phyloP scores from a whole-genome alignment of 1,284 basidiomycete species.

The Golubevia pallescens region DNA sequence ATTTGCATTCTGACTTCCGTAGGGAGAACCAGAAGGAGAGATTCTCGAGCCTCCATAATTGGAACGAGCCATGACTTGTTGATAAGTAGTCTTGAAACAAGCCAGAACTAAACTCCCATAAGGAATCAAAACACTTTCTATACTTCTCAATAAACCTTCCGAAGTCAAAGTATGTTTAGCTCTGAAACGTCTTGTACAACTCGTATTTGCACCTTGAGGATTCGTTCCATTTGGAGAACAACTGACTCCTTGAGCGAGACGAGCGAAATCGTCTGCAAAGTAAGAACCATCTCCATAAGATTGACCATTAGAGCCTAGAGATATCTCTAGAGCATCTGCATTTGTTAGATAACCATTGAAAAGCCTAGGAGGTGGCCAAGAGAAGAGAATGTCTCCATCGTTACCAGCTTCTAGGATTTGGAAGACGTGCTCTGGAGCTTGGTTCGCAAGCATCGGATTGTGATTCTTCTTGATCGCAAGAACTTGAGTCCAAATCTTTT shows the following conservation, averaged over 20 bases:
- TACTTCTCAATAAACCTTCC: conserved; percentile 71
- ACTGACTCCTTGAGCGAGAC: conserved; percentile 79
- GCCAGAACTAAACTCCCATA: conserved; percentile 75
- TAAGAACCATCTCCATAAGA: conserved; percentile 70
- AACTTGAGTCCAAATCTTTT: conserved; percentile 29
- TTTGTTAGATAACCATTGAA: conserved; percentile 16
- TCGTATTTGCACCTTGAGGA: conserved; percentile 78
- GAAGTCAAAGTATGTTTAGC: conserved; percentile 75
- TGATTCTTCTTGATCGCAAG: conserved; percentile 9
- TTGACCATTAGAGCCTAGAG: conserved; percentile 16
- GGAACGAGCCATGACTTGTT: conserved; percentile 26
- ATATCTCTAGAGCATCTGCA: conserved; percentile 4
- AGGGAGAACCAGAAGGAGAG: conserved; percentile 17
- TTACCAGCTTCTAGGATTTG: conserved; percentile 74
- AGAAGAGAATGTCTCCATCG: conserved; percentile 74
- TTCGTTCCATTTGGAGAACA: conserved; percentile 69
- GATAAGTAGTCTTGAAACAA: conserved; percentile 65
- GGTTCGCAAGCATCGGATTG: conserved; percentile 1
- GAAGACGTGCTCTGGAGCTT: conserved; percentile 71
- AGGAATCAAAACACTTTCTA: conserved; percentile 90
- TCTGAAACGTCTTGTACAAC: conserved; percentile 88
- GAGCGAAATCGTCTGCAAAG: conserved; percentile 79
- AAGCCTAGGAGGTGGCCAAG: conserved; percentile 76
- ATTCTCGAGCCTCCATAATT: conserved; percentile 6
- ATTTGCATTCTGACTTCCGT: conserved; percentile 10